Evolutionary conservation across 2,329 filamentous ascomycete genomes (phyloP).

Genomic region (Colletotrichum liriopes): DNA sequence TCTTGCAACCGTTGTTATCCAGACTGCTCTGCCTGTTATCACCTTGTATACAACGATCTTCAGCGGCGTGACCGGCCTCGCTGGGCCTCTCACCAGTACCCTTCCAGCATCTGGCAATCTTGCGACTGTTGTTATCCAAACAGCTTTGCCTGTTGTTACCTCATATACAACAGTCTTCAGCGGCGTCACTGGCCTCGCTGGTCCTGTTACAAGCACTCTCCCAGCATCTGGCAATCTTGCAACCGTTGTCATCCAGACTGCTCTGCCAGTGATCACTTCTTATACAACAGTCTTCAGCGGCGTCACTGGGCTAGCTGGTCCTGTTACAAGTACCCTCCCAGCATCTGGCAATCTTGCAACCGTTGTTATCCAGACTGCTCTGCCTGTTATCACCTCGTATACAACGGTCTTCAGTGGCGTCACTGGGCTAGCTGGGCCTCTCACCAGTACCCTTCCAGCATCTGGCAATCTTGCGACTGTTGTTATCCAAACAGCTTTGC

Average conservation of each 20-base stretch:
- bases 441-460: background rate
- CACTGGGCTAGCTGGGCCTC: background rate
- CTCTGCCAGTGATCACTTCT: background rate
- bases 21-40: too few relatives aligned
- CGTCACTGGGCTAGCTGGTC: background rate
- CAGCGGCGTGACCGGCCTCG: too few relatives aligned
- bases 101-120: background rate
- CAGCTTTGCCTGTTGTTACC: background rate
- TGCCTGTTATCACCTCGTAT: too few relatives aligned
- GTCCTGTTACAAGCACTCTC: background rate
- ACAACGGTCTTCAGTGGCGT: background rate
- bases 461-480: background rate
- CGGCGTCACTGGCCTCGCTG: background rate
- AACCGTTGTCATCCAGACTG: background rate
- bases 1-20: too few relatives aligned
- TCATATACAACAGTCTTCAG: background rate
- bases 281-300: background rate
- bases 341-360: too few relatives aligned
- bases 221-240: background rate
- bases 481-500: background rate
- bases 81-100: background rate
- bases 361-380: too few relatives aligned
- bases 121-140: background rate
- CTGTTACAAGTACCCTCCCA: background rate
- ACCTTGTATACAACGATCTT: too few relatives aligned